phyloP scores from a whole-genome alignment of 192 early-diverging fungal species.

The Spinellus fusiger region DNA sequence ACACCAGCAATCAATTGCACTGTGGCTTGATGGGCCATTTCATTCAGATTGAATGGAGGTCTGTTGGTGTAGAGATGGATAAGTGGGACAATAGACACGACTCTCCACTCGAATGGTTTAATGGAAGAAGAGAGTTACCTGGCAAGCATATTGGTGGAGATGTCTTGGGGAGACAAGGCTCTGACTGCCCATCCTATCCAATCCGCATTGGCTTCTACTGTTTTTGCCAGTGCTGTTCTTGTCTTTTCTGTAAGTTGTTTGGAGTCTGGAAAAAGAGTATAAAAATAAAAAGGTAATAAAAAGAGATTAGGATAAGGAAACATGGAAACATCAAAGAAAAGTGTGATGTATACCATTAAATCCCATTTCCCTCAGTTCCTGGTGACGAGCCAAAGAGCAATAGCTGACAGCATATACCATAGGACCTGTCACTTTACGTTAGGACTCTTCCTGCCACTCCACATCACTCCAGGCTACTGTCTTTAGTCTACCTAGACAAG shows the following conservation, averaged over 20 bases:
- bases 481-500: slow-evolving; percentile 64
- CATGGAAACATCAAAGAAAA: not conserved
- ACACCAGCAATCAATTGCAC: slow-evolving; percentile 73
- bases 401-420: slow-evolving; percentile 97
- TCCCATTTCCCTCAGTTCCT: slow-evolving; percentile 63
- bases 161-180: slow-evolving; percentile 83
- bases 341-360: slow-evolving; percentile 64
- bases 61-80: slow-evolving; percentile 29
- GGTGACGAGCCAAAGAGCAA: slow-evolving; percentile 57
- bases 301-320: too few species aligned
- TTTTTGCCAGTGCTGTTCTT: slow-evolving; percentile 64
- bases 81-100: not conserved
- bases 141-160: slow-evolving; percentile 86
- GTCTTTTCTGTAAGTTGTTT: slow-evolving; percentile 80
- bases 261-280: slow-evolving; percentile 62
- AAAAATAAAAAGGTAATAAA: not conserved
- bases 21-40: slow-evolving; percentile 90
- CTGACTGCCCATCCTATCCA: slow-evolving; percentile 82
- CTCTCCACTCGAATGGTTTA: not conserved
- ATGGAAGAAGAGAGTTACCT: slow-evolving; percentile 41
- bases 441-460: not conserved
- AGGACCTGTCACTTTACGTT: slow-evolving; percentile 48
- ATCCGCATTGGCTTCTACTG: slow-evolving; percentile 48
- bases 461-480: not conserved
- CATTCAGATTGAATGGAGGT: slow-evolving; percentile 87